phyloP scores from a whole-genome alignment of 2,329 filamentous ascomycete species.

The Karstenula rhodostoma region DNA sequence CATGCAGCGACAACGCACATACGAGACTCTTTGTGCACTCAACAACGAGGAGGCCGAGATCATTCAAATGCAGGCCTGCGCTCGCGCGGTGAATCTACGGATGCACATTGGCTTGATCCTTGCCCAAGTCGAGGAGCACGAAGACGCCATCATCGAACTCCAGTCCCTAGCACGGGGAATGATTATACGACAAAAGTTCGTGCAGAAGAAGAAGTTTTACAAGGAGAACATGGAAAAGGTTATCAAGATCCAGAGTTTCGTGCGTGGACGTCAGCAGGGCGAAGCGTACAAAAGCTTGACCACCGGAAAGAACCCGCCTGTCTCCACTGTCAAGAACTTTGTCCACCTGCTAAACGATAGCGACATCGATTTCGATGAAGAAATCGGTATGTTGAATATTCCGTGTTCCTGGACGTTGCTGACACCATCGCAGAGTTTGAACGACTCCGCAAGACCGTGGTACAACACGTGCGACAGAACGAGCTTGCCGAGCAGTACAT shows the following conservation, averaged over 20 bases:
- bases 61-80: conserved; percentile 74
- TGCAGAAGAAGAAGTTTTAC: conserved; percentile 87
- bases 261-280: conserved; percentile 92
- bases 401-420: conserved; percentile 17
- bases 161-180: conserved; percentile 78
- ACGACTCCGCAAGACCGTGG: conserved; percentile 90
- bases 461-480: conserved; percentile 96
- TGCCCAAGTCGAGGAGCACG: conserved; percentile 80
- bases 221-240: conserved; percentile 98
- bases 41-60: conserved; percentile 73
- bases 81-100: conserved; percentile 81
- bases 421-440: conserved; percentile 74
- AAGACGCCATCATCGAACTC: conserved; percentile 76
- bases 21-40: conserved; percentile 73
- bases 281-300: conserved; percentile 98
- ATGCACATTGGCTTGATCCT: conserved; percentile 77
- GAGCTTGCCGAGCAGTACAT: conserved; percentile 98
- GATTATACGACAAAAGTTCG: conserved; percentile 77
- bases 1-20: conserved; percentile 67
- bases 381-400: conserved; percentile 66
- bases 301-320: conserved; percentile 93
- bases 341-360: conserved; percentile 97
- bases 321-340: conserved; percentile 97
- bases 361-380: conserved; percentile 98
- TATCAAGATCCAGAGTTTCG: conserved; percentile 97